Base-by-base conservation (phyloP, 2,329 filamentous ascomycete genomes). In the Ambrosiella cleistominuta region DNA sequence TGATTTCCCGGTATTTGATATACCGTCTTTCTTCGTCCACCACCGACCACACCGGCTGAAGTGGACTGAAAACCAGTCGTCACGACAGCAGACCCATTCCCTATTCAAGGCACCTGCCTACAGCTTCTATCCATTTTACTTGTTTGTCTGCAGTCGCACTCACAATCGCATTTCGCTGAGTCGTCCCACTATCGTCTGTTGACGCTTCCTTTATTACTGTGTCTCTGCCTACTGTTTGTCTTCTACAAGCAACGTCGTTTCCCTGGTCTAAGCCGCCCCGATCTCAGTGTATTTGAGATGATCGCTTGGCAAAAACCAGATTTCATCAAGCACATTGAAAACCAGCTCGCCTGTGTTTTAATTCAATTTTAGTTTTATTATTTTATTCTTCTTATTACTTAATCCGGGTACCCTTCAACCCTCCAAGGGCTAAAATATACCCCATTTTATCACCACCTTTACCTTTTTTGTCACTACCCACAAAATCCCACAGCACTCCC, bases 401-500 rank as follows among this genome's bases (percentile, higher is more conserved):
- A 47, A 47, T 47, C 44, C 44, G 2, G 27, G 27, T 5, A 5
- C 27, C 27, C 27, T 27, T 27, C 27, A 27, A 3, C 27, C 27
- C 27, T 27, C 27, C 27, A 27, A 27, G 27, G 4, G 27, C 27
- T 27, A 27, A 27, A 27, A 27, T 7, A 11, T 53, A 15, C 40
- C 38, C 39, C 35, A 35, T 36, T 12, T 44, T 27, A 19, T 36
- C 13, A 51, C 15, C 6, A 38, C n/a, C 27, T 38, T 38, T 54
- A 42, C 52, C 39, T 38, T 54, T 54, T 54, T 42, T n/a, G 52
- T 40, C 38, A 37, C 52, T 54, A 15, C 19, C 52, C 37, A 54
- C 39, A 54, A 27, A 54, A 54, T 40, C 39, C 52, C 52, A 54
- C 52, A 42, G 39, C 15, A 7, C 52, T 17, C 17, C 37, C 52